Evolutionary conservation across 2,329 filamentous ascomycete genomes (phyloP), one percentile per base, ranked within the genome.

Genomic region (Canariomyces notabilis): DNA sequence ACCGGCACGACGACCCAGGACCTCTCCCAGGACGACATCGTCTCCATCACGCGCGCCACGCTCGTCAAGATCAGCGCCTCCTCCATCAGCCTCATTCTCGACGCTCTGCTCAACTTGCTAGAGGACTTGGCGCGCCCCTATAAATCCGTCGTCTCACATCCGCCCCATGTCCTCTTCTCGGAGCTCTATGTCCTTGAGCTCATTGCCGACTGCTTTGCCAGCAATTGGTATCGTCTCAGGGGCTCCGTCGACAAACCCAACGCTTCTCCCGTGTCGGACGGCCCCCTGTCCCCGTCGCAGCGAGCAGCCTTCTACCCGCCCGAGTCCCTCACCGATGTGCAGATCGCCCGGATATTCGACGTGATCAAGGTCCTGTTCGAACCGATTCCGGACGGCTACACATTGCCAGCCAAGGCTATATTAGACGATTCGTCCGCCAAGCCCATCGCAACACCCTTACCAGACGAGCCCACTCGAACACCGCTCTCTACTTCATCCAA

Each of bases 181-280:
- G 81, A 85, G 61, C 67, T 81, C 38, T 85, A 82, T 56, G 67
- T 84, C n/a, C 64, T 85, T 40, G 73, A 76, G 38, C 67, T 85
- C 34, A 71, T 81, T 29, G 78, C 80, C 59, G 80, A 85, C 57
- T 85, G 82, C 59, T 85, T 80, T 55, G 72, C 74, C 41, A 74
- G 75, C 43, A 74, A 82, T 59, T 84, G 80, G 80, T 65, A 73
- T 33, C 53, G 56, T n/a, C 57, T 42, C 34, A 59, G 50, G 33
- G 41, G 45, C 23, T 33, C 42, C 11, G 41, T 52, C 36, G 46
- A 32, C 38, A 35, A 14, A 39, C 19, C 43, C 29, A 20, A 4
- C 18, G 4, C 58, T 11, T 52, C 59, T 35, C 54, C 52, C 37
- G 42, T 23, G 16, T 18, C 50, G 19, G 47, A 53, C 2, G 39